These are phyloP conservation scores for Aegilops longissima DNA, from an alignment of 176 grass and related monocot genomes.

Conservation along the genomic window DNA sequence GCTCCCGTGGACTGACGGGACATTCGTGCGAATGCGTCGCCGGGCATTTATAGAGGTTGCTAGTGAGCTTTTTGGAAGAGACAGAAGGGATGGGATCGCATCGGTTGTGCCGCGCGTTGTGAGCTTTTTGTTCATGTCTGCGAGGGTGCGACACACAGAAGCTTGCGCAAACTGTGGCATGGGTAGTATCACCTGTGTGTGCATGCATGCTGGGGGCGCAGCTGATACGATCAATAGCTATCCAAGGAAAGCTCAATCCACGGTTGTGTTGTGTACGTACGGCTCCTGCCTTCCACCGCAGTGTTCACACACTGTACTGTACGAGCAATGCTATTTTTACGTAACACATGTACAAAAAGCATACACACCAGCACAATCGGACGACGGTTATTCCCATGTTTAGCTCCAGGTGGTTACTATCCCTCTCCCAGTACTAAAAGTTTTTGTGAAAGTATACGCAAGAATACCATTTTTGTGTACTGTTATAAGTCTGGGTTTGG, in stretches of 20 bases:
- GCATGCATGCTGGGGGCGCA: constrained; percentile 1
- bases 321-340: too few species aligned
- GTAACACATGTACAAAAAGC: too few species aligned
- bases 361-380: too few species aligned
- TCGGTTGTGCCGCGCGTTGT: constrained; percentile 39
- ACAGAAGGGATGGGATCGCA: background rate
- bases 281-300: background rate
- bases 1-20: background rate
- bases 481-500: too few species aligned
- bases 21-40: constrained; percentile 1
- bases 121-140: constrained; percentile 40
- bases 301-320: background rate
- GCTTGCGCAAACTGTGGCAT: constrained; percentile 7
- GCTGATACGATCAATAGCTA: background rate
- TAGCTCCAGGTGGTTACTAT: too few species aligned
- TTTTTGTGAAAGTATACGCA: too few species aligned
- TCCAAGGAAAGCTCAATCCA: background rate
- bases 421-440: too few species aligned
- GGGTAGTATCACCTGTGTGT: constrained; percentile 35
- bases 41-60: constrained; percentile 36
- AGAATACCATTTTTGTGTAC: too few species aligned
- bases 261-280: constrained; percentile 9
- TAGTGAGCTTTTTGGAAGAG: background rate
- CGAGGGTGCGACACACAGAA: constrained; percentile 17
- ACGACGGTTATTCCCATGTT: too few species aligned